A percentile compares a stretch with the other conserved stretches of the same genome.
phyloP scores from a whole-genome alignment of 78 protist genomes.

The Dictyostelium firmibasis region DNA sequence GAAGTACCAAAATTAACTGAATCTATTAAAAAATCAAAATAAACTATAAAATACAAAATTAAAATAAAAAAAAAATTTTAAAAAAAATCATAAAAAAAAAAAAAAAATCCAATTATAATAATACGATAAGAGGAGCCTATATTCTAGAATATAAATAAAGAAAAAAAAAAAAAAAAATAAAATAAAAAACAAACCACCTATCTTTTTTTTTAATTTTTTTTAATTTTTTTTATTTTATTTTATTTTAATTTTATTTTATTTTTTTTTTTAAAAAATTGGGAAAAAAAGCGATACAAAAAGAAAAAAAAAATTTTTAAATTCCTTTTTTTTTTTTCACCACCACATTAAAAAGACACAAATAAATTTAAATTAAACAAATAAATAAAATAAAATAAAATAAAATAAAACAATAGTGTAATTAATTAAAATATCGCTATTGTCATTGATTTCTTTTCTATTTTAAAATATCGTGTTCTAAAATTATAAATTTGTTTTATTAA shows the following conservation, averaged over 20 bases:
- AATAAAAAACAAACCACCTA: too few species aligned
- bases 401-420: neutral
- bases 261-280: neutral
- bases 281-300: neutral
- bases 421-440: neutral
- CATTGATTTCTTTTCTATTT: neutral
- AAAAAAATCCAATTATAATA: too few species aligned
- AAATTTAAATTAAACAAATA: constrained; percentile 7
- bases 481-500: neutral
- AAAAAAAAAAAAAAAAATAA: too few species aligned
- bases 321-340: neutral
- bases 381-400: neutral
- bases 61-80: neutral
- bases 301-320: neutral
- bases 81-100: neutral
- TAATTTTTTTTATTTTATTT: neutral
- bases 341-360: neutral
- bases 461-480: neutral
- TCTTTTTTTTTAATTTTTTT: neutral
- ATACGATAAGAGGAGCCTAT: neutral
- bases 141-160: neutral
- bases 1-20: constrained; percentile 86
- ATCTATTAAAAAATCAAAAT: constrained; percentile 68
- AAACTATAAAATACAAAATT: neutral
- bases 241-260: too few species aligned